phyloP scores from a whole-genome alignment of 768 basidiomycete genomes.

The Macrocybe gigantea region DNA sequence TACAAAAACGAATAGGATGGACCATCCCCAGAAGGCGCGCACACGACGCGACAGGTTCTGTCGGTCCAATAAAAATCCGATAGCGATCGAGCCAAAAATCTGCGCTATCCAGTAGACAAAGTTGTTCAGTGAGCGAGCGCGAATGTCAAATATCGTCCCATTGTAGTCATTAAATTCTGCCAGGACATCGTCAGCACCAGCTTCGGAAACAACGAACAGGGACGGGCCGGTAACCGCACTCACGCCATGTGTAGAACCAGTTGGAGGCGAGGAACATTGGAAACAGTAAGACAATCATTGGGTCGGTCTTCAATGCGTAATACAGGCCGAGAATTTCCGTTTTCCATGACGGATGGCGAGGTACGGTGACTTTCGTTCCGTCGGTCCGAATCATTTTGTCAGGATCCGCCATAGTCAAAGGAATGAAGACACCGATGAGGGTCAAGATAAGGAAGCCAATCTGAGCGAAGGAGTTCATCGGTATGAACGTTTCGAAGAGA shows the following conservation, averaged over 20 bases:
- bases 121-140: slow-evolving; percentile 71
- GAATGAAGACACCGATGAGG: slow-evolving; percentile 58
- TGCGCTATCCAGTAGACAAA: slow-evolving; percentile 78
- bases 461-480: slow-evolving; percentile 26
- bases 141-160: slow-evolving; percentile 72
- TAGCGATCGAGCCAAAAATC: slow-evolving; percentile 66
- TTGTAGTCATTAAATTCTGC: slow-evolving; percentile 79
- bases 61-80: slow-evolving; percentile 65
- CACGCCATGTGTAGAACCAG: slow-evolving; percentile 86
- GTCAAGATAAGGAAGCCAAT: slow-evolving; percentile 78
- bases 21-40: slow-evolving; percentile 71
- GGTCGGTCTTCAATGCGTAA: slow-evolving; percentile 62
- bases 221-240: slow-evolving; percentile 16
- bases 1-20: slow-evolving; percentile 52
- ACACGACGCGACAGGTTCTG: slow-evolving; percentile 49
- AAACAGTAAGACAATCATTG: slow-evolving; percentile 67
- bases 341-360: slow-evolving; percentile 75
- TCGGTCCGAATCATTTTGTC: slow-evolving; percentile 69
- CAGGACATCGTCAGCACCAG: slow-evolving; percentile 1
- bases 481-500: neutral
- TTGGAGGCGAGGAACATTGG: slow-evolving; percentile 86
- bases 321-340: slow-evolving; percentile 69
- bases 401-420: slow-evolving; percentile 68
- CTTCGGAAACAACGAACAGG: neutral
- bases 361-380: slow-evolving; percentile 57